Conservation (phyloP, 768 basidiomycete genomes). For the Candolleomyces aberdarensis region DNA sequence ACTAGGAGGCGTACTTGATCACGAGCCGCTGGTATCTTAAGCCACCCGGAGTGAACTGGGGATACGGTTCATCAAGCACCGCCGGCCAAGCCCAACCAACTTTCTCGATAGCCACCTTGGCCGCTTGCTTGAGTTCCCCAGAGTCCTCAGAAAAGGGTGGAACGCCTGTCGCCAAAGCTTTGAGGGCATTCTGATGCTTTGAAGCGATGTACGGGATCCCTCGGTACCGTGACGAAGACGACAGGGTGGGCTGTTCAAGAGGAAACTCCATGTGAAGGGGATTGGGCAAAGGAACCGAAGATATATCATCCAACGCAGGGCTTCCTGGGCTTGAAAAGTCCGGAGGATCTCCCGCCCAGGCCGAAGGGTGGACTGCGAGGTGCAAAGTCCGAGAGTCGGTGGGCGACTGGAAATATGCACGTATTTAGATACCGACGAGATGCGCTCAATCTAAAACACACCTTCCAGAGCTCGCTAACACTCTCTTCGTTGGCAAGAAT, state of each 20-base stretch:
- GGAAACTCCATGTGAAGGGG: constrained; percentile 5
- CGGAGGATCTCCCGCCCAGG: constrained; percentile 62
- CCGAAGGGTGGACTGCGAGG: constrained; percentile 76
- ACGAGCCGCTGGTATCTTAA: constrained; percentile 36
- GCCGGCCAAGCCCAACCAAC: constrained; percentile 51
- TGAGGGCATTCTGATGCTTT: constrained; percentile 43
- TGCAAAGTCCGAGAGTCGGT: constrained; percentile 65
- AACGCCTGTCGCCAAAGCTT: constrained; percentile 26
- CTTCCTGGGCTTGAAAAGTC: constrained; percentile 15
- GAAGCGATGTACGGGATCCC: constrained; percentile 35
- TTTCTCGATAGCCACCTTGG: constrained; percentile 25
- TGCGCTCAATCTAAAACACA: constrained; percentile 23
- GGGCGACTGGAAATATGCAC: constrained; percentile 35
- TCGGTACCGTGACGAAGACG: constrained; percentile 14
- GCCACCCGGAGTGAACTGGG: constrained; percentile 34
- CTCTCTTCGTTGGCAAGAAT: constrained; percentile 62
- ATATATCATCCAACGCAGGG: constrained; percentile 1
- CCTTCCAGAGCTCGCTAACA: constrained; percentile 70
- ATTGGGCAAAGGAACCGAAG: background rate
- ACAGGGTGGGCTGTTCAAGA: constrained; percentile 9
- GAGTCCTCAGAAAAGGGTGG: constrained; percentile 13
- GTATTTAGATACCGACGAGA: constrained; percentile 6
- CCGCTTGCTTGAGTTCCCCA: constrained; percentile 16
- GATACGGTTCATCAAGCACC: constrained; percentile 46
- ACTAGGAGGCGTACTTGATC: constrained; percentile 35